Percentiles rank a stretch among this genome's conserved stretches.
phyloP scores from a whole-genome alignment of 2,329 filamentous ascomycete genomes.

The Cephalotrichum gorgonifer region DNA sequence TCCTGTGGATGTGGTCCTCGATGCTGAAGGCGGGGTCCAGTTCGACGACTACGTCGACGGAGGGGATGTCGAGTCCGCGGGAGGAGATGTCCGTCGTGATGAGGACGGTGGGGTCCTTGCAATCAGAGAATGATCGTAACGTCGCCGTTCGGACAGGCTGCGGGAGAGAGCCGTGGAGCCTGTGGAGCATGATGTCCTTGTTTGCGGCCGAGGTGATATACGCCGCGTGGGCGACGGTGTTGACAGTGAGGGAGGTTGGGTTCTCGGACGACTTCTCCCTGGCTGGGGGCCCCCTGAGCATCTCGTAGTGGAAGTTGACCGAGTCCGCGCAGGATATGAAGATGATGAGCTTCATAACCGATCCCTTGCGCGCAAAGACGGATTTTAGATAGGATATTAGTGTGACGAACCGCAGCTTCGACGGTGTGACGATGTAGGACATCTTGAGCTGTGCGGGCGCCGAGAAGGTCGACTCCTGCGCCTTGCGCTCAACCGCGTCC shows the following conservation, averaged over 20 bases:
- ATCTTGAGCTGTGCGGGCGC: conserved; percentile 93
- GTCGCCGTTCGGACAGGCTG: conserved; percentile 84
- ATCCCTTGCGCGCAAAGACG: conserved; percentile 77
- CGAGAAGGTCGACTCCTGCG: conserved; percentile 41
- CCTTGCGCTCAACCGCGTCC: conserved; percentile 20
- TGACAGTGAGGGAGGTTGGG: conserved; percentile 24
- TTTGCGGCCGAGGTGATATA: conserved; percentile 69
- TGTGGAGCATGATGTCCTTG: conserved; percentile 62
- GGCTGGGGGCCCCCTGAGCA: conserved; percentile 37
- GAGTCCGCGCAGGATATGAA: conserved; percentile 97
- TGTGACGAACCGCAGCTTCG: conserved; percentile 84
- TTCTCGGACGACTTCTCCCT: conserved; percentile 13
- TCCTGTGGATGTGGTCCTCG: conserved; percentile 87
- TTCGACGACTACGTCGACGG: conserved; percentile 89
- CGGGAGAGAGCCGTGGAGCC: conserved; percentile 83
- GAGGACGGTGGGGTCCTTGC: conserved; percentile 66
- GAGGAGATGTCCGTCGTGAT: conserved; percentile 94
- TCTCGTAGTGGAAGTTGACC: conserved; percentile 90
- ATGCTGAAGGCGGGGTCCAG: conserved; percentile 93
- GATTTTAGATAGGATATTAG: conserved; percentile 76
- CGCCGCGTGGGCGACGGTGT: conserved; percentile 58
- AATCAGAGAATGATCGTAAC: conserved; percentile 66
- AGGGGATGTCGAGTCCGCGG: conserved; percentile 87
- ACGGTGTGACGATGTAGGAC: conserved; percentile 74
- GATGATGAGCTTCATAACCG: conserved; percentile 92